These are phyloP conservation scores for Penicillium occitanis DNA, from an alignment of 2,329 filamentous ascomycete genomes.

Conservation along the genomic window DNA sequence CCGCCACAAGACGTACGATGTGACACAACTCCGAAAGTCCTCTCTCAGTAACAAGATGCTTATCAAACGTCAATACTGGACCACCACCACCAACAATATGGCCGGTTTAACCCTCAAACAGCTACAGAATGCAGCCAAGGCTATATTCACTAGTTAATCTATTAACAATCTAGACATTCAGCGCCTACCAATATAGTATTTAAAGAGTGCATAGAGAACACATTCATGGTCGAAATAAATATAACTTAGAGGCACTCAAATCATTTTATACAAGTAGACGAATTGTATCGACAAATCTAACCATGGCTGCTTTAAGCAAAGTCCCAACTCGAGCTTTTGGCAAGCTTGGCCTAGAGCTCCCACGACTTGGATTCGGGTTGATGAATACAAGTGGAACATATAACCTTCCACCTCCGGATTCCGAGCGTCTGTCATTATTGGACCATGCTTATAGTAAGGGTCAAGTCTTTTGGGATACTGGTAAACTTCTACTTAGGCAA, in stretches of 20 bases:
- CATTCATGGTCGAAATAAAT: background rate
- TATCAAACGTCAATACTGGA: no score
- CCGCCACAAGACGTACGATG: no score
- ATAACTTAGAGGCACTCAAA: background rate
- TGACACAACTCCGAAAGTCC: no score
- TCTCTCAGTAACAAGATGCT: no score
- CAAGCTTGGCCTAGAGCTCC: constrained; percentile 24
- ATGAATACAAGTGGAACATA: constrained; percentile 26
- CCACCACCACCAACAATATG: no score
- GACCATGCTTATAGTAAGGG: constrained; percentile 46
- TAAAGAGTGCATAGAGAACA: background rate
- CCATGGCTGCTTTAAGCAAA: background rate
- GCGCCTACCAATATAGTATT: background rate
- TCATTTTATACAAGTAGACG: background rate
- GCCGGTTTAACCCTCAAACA: no score
- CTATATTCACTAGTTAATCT: no score
- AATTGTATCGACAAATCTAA: background rate
- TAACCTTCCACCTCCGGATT: constrained; percentile 33
- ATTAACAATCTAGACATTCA: no score
- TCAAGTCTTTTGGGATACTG: constrained; percentile 41
- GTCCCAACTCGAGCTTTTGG: constrained; percentile 23
- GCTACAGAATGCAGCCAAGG: no score
- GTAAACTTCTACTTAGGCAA: constrained; percentile 17
- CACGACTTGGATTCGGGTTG: constrained; percentile 22
- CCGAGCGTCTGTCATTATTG: constrained; percentile 44